These are phyloP conservation scores for Linum usitatissimum DNA, from an alignment of 345 rosid species.

Conservation along the genomic window DNA sequence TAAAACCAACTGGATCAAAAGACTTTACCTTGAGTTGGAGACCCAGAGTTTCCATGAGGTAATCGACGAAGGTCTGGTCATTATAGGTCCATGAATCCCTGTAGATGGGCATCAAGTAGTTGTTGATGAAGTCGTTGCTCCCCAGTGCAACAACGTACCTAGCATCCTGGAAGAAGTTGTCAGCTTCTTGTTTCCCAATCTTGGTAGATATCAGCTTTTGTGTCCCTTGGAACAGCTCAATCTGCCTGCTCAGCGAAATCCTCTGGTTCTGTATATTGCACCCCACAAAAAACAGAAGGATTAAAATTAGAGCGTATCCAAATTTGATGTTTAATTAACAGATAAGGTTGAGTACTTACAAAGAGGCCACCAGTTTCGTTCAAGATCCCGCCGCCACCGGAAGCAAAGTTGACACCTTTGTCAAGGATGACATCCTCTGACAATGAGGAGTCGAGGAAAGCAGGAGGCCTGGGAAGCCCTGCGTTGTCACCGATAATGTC, in stretches of 20 bases:
- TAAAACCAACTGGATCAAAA: too few species aligned
- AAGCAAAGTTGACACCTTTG: constrained; percentile 84
- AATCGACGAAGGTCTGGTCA: constrained; percentile 51
- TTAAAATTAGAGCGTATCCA: too few species aligned
- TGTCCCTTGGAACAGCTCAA: constrained; percentile 70
- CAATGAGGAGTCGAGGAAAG: constrained; percentile 74
- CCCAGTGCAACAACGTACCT: constrained; percentile 78
- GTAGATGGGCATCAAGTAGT: constrained; percentile 83
- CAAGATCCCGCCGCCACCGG: constrained; percentile 95
- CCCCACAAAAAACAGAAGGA: not conserved
- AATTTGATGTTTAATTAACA: too few species aligned
- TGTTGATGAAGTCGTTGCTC: constrained; percentile 97
- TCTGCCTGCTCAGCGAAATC: constrained; percentile 62
- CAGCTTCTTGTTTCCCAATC: constrained; percentile 42
- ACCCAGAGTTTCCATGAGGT: constrained; percentile 62
- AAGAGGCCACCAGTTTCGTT: constrained; percentile 80
- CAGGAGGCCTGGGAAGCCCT: constrained; percentile 84
- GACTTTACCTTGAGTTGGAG: constrained; percentile 47
- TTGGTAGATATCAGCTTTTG: constrained; percentile 36
- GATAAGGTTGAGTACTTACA: constrained; percentile 33
- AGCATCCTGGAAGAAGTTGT: constrained; percentile 56
- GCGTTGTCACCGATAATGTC: constrained; percentile 72
- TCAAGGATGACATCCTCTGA: constrained; percentile 58
- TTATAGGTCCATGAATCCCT: constrained; percentile 81
- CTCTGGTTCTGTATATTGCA: constrained; percentile 57